A percentile compares a stretch with the other conserved stretches of the same genome.
Evolutionary conservation across 176 grass and related monocot species (phyloP).

Genomic region (Carex pumila): DNA sequence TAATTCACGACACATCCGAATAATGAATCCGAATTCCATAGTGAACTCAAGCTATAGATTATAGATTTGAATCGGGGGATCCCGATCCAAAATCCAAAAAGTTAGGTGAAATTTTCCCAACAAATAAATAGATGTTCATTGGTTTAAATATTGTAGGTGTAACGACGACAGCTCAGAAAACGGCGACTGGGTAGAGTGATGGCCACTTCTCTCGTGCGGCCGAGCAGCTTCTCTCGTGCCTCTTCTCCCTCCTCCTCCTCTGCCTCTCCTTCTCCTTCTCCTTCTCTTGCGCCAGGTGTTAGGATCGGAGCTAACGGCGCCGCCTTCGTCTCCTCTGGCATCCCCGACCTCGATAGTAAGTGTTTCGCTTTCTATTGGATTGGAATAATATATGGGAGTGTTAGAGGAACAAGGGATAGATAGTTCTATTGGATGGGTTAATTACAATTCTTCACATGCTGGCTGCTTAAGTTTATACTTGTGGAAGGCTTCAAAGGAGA

Average conservation of each 20-base stretch:
- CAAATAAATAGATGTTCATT: too few species aligned
- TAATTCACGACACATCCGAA: too few species aligned
- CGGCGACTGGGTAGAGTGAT: neutral
- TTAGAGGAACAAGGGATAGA: neutral
- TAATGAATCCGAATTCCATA: too few species aligned
- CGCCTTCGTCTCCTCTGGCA: slow-evolving; percentile 72
- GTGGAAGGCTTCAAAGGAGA: too few species aligned
- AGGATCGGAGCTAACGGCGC: slow-evolving; percentile 52
- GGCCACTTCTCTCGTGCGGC: slow-evolving; percentile 16
- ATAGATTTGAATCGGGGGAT: too few species aligned
- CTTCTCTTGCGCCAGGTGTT: slow-evolving; percentile 27
- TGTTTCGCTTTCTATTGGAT: neutral
- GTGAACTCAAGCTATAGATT: too few species aligned
- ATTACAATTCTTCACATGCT: too few species aligned
- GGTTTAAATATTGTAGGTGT: too few species aligned
- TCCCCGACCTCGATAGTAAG: slow-evolving; percentile 84
- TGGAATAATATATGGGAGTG: neutral
- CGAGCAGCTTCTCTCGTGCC: slow-evolving; percentile 68
- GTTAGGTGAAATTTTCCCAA: too few species aligned
- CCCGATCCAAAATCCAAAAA: too few species aligned
- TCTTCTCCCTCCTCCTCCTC: neutral
- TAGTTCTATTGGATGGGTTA: too few species aligned
- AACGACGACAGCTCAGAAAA: neutral
- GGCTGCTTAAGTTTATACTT: too few species aligned
- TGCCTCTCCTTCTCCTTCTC: neutral